Conservation (phyloP, 2,329 filamentous ascomycete genomes). For the Zasmidium cellare region DNA sequence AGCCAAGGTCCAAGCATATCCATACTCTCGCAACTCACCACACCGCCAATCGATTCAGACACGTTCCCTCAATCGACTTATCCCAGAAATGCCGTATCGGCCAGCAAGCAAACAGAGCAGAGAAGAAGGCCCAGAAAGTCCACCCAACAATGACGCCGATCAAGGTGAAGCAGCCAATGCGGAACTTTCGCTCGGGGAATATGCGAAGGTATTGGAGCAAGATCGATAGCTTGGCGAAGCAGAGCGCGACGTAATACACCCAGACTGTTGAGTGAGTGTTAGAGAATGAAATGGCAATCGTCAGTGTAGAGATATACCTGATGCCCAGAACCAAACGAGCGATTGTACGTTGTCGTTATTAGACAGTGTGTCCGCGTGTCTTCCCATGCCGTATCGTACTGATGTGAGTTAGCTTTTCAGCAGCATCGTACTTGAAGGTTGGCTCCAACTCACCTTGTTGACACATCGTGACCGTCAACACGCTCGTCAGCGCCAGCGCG, state of each 20-base stretch:
- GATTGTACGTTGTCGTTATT: slow-evolving; percentile 18
- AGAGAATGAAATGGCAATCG: no score
- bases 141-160: slow-evolving; percentile 30
- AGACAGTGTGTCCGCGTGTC: slow-evolving; percentile 21
- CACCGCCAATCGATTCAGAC: slow-evolving; percentile 29
- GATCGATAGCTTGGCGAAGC: slow-evolving; percentile 36
- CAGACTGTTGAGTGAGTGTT: slow-evolving; percentile 14
- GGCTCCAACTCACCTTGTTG: slow-evolving; percentile 11
- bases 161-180: slow-evolving; percentile 27
- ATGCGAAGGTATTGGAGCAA: slow-evolving; percentile 37
- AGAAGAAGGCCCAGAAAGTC: slow-evolving; percentile 31
- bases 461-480: slow-evolving; percentile 22
- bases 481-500: slow-evolving; percentile 17
- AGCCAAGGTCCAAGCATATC: not conserved
- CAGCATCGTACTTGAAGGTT: not conserved
- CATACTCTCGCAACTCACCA: slow-evolving; percentile 23
- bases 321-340: slow-evolving; percentile 28
- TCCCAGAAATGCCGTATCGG: slow-evolving; percentile 35
- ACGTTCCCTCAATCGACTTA: slow-evolving; percentile 18
- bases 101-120: slow-evolving; percentile 32
- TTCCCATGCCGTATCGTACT: slow-evolving; percentile 32
- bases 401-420: not conserved
- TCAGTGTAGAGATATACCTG: not conserved
- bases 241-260: slow-evolving; percentile 29
- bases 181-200: slow-evolving; percentile 31